Base-by-base conservation (phyloP, 75 land plant genomes). In the Ceratopteris richardii region DNA sequence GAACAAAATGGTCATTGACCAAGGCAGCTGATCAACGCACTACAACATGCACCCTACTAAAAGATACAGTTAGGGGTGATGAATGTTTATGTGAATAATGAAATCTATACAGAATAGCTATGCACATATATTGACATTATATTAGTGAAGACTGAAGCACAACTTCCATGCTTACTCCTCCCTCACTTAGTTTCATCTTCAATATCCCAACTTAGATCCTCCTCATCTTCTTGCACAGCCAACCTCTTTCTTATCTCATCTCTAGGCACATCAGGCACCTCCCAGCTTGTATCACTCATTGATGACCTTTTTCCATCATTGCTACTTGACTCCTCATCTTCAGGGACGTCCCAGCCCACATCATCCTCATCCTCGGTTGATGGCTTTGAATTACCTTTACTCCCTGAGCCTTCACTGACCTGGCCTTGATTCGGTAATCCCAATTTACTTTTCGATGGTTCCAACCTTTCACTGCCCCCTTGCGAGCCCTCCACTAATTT, bases 171-270 rank as follows among this genome's bases (percentile, higher is more conserved):
- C 21, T 51, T 58, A 16, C 31, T 0, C 10, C 61, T 61, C 40
- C 60, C 70, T 42, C 59, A 73, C 51, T 68, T 74, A 13, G 67
- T 66, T 1, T 66, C 65, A 25, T 73, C 82, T 14, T 82, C 86
- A 39, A 83, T 71, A 52, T 83, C 86, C 86, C 86, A 83, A 42
- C 70, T 80, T 29, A 83, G 67, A 61, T 92, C 97, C 28, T 77
- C 79, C 40, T 33, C 37, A 33, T 33, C 37, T 4, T 77, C 71
- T 14, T 10, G 54, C 9, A 60, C 56, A 51, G 60, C 59, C 5
- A 46, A 14, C 21, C 48, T 46, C 17, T 20, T 46, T 46, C 48
- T 46, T 46, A 46, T 46, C 21, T 17, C 48, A 5, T 46, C 48
- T 14, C 48, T 46, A 20, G 48, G 48, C 4, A 46, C 48, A 46